A percentile compares a stretch with the other conserved stretches of the same genome.
Conservation (phyloP, 2,329 filamentous ascomycete genomes). For the Diaporthe velutina region DNA sequence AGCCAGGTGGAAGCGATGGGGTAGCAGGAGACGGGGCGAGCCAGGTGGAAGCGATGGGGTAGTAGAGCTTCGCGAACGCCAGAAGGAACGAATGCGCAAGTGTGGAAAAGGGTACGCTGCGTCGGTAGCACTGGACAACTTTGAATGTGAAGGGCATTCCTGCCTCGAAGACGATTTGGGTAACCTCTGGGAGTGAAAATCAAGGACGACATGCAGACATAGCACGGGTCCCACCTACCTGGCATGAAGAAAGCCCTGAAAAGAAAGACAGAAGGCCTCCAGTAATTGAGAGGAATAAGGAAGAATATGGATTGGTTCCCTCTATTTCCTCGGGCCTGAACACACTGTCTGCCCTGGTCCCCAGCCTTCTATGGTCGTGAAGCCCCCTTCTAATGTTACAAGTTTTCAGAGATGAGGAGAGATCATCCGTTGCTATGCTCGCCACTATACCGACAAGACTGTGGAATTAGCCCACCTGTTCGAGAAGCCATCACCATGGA, state of each 20-base stretch:
- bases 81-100: neutral
- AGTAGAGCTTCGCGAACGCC: neutral
- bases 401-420: slow-evolving; percentile 63
- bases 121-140: neutral
- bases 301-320: slow-evolving; percentile 40
- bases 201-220: neutral
- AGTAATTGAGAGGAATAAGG: slow-evolving; percentile 17
- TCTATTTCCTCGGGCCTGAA: slow-evolving; percentile 17
- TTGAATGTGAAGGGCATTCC: neutral
- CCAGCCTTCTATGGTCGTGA: slow-evolving; percentile 46
- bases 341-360: slow-evolving; percentile 27
- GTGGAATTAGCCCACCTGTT: slow-evolving; percentile 42
- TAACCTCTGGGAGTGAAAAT: neutral
- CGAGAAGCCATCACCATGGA: slow-evolving; percentile 33
- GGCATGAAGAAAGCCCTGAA: neutral
- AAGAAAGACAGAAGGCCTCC: neutral
- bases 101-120: neutral
- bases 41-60: neutral
- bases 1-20: neutral
- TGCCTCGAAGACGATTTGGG: neutral
- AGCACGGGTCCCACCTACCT: neutral
- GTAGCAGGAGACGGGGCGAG: neutral
- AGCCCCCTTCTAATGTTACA: slow-evolving; percentile 61
- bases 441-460: slow-evolving; percentile 39
- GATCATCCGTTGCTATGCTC: slow-evolving; percentile 62